Base-by-base conservation (phyloP, 208 protist species). In the Crithidia sp. region DNA sequence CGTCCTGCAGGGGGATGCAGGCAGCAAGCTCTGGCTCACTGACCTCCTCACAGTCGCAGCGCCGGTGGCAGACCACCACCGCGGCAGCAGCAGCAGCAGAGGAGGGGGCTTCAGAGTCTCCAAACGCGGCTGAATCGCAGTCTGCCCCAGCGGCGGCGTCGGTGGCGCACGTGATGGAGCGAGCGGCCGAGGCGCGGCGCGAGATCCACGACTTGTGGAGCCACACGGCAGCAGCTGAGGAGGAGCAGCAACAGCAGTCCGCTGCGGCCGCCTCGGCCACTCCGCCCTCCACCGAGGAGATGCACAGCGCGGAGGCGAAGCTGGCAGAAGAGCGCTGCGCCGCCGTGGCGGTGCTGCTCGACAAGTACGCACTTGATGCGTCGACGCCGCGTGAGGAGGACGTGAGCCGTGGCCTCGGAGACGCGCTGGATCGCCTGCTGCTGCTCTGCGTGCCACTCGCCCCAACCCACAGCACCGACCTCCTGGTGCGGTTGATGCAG, bases 391-490 rank as follows among this genome's bases (percentile, higher is more conserved):
- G 86, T 2, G 89, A 95, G 62, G 87, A 84, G 41, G 90, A 97
- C 68, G 83, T 96, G 12, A 89, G 83, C 66, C 80, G 86, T 12
- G 87, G 88, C 0, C 77, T 97, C 9, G 93, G 93, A 14, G 93
- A 97, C 49, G 91, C 93, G 0, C 75, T 96, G 61, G 91, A 97
- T 66, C 89, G 89, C 13, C 77, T 97, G 39, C 70, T 97, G 49
- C 76, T 97, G 13, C 75, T 97, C 16, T 93, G 87, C 61, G 80
- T 97, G 10, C 91, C 90, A 19, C 81, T 94, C 45, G 54, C 66
- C 16, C 40, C 69, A n/a, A 64, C 67, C 17, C 74, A 79, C 41
- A 68, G 74, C 12, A 86, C 90, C 4, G 81, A 76, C 37, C 66
- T 77, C 40, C 71, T 97, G 12, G 87, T 95, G 76, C 57, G 57